Evolutionary conservation across 352 stramenopile species (phyloP), one percentile per base, ranked within the genome.

Genomic region (Globisporangium radiosum): DNA sequence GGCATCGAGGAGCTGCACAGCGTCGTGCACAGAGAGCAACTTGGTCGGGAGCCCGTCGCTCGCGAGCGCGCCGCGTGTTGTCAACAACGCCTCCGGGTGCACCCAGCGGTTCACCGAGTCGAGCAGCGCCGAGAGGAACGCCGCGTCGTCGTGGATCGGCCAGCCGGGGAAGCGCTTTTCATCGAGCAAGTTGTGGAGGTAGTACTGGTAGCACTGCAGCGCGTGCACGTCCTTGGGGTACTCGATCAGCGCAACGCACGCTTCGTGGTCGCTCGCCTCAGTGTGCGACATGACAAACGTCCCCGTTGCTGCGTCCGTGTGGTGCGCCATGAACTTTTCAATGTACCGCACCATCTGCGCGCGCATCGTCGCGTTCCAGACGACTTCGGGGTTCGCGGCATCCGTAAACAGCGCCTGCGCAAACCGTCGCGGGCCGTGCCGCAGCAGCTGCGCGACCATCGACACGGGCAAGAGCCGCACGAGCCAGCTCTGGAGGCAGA

Each of bases 191-290:
- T 95, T 95, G 66, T 92, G 80, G 19, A 95, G 58, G 25, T 95
- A 95, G 62, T 95, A 95, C 63, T 93, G 83, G 52, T 95, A 92
- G 63, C 81, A 91, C 63, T 95, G 85, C 9, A 95, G 69, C 25
- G 80, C 81, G 52, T 95, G 85, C 4, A 93, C 85, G 74, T 95
- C 78, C 39, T 81, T 74, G 42, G 85, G 85, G 53, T 95, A 95
- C 59, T 90, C 66, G 25, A 94, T 93, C 15, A 92, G 55, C 36
- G 85, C 72, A 50, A 90, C 83, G 50, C 79, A 91, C 40, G 73
- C 81, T 66, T 93, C 76, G 55, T 93, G 84, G n/a, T 88, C 79
- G 3, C 69, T 76, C 45, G 80, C 72, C 47, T 92, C 80, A 38
- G 81, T 76, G 8, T 76, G 66, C 5, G 82, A 77, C 15, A 94